These are phyloP conservation scores for Ceratobasidium sp. DNA, from an alignment of 1,284 basidiomycete genomes.

Conservation along the genomic window DNA sequence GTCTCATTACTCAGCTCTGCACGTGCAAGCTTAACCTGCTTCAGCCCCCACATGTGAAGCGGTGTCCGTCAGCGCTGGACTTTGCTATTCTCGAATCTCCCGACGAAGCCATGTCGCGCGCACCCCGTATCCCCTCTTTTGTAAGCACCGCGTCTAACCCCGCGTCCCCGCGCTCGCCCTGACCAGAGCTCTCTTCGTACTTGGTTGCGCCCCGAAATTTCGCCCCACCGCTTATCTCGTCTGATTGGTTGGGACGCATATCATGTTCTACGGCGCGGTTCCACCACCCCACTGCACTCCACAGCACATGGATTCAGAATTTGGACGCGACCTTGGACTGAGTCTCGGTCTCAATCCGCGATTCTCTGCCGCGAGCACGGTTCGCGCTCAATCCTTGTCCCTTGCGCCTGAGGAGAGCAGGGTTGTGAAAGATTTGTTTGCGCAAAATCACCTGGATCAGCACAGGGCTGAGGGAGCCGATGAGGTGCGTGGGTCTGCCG, in stretches of 20 bases:
- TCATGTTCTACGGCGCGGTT: background rate
- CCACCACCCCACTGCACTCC: conserved; percentile 1
- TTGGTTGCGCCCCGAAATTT: conserved; percentile 31
- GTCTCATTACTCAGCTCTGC: background rate
- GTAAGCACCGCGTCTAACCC: conserved; percentile 43
- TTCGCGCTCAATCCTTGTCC: conserved; percentile 19
- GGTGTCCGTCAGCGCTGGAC: conserved; percentile 13
- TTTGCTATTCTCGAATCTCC: conserved; percentile 38
- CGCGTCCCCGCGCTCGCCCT: conserved; percentile 27
- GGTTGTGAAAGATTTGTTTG: conserved; percentile 19
- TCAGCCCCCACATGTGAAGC: conserved; percentile 20
- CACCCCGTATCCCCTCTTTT: conserved; percentile 42
- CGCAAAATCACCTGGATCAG: conserved; percentile 27
- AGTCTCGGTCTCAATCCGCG: conserved; percentile 39
- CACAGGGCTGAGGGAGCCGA: background rate
- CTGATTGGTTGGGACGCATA: background rate
- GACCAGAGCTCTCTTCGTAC: conserved; percentile 27
- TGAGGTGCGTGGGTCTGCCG: conserved; percentile 10
- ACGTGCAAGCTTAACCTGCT: background rate
- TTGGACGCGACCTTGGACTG: conserved; percentile 32
- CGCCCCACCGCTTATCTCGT: background rate
- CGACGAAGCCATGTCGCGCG: conserved; percentile 35
- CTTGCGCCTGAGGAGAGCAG: conserved; percentile 14
- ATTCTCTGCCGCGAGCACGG: conserved; percentile 34
- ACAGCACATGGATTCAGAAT: conserved; percentile 28